phyloP scores from a whole-genome alignment of 495 filamentous ascomycete species.

The Xylaria nigripes region DNA sequence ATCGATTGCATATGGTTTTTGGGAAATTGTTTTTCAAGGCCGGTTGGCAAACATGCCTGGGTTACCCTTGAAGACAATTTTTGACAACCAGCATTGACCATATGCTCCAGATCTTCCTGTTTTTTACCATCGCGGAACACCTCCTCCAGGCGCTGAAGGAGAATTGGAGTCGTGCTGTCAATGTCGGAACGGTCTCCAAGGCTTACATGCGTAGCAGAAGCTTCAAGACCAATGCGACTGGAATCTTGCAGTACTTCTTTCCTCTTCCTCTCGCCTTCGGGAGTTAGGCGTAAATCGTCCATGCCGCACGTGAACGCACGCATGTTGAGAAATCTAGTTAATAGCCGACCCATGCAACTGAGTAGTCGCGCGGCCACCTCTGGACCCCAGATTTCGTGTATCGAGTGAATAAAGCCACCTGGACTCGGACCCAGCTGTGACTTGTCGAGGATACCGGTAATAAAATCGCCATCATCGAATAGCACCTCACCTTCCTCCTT shows the following conservation, averaged over 20 bases:
- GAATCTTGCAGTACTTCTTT: conserved; percentile 62
- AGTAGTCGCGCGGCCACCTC: conserved; percentile 75
- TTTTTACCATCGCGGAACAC: conserved; percentile 86
- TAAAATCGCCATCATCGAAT: conserved; percentile 77
- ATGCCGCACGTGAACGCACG: conserved; percentile 94
- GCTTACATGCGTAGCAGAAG: conserved; percentile 88
- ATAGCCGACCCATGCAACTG: conserved; percentile 77
- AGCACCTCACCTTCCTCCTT: conserved; percentile 67
- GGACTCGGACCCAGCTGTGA: conserved; percentile 81
- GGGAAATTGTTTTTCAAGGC: conserved; percentile 85
- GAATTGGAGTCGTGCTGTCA: conserved; percentile 55
- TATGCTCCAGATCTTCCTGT: conserved; percentile 74
- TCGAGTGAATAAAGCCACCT: conserved; percentile 82
- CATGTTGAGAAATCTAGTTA: conserved; percentile 88
- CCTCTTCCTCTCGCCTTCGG: conserved; percentile 65
- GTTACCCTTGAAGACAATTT: conserved; percentile 75
- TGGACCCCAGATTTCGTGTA: conserved; percentile 92
- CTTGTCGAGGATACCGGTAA: conserved; percentile 92
- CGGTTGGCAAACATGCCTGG: conserved; percentile 64
- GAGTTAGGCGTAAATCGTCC: conserved; percentile 85
- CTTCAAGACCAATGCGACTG: conserved; percentile 66
- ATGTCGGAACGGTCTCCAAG: conserved; percentile 53
- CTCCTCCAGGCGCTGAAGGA: conserved; percentile 72
- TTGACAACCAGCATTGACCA: conserved; percentile 65
- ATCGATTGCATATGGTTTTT: conserved; percentile 98